These are phyloP conservation scores for Triticum aestivum DNA, from an alignment of 176 grass and related monocot genomes.

Conservation along the genomic window IWGSC_CS_RefSeq_v2.1 NC_057806.1:319299809-319300308, in stretches of 20 bases:
- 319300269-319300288: too few relatives aligned
- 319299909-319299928: neutral
- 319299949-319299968: slow-evolving; percentile 59
- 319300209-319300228: neutral
- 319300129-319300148: neutral
- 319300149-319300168: slow-evolving; percentile 22
- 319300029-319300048: slow-evolving; percentile 63
- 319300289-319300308: too few relatives aligned
- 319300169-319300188: slow-evolving; percentile 1
- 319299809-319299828: slow-evolving; percentile 58
- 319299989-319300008: slow-evolving; percentile 70
- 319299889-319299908: neutral
- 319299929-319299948: neutral
- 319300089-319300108: slow-evolving; percentile 49
- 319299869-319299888: neutral
- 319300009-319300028: slow-evolving; percentile 66
- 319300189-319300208: slow-evolving; percentile 47
- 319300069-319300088: slow-evolving; percentile 62
- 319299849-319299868: slow-evolving; percentile 69
- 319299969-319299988: slow-evolving; percentile 35
- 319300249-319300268: neutral
- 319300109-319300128: slow-evolving; percentile 28
- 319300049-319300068: slow-evolving; percentile 62
- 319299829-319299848: slow-evolving; percentile 61
- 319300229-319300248: neutral